phyloP scores from a whole-genome alignment of 139 green algal genomes.

The Auxenochlorella pyrenoidosa region DNA sequence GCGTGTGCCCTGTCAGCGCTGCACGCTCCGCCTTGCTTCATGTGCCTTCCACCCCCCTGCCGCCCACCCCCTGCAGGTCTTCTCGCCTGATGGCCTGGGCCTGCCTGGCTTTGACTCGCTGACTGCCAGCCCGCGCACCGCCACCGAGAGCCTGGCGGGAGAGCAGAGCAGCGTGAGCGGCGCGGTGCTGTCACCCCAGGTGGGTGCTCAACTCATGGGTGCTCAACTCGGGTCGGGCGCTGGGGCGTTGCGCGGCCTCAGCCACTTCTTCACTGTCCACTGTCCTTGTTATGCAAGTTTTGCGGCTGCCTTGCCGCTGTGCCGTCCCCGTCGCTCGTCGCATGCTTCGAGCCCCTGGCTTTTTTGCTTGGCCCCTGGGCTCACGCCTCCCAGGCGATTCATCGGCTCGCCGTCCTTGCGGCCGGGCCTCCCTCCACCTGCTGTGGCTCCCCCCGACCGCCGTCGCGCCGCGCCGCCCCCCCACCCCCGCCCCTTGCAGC shows the following conservation, averaged over 20 bases:
- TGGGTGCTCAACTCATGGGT: not conserved
- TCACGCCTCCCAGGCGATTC: too few species aligned
- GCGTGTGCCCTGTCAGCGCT: too few species aligned
- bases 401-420: too few species aligned
- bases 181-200: constrained; percentile 11
- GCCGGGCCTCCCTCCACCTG: not conserved
- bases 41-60: too few species aligned
- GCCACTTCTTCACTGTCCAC: too few species aligned
- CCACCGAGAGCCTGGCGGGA: not conserved
- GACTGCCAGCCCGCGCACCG: not conserved
- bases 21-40: not conserved
- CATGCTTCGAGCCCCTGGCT: too few species aligned
- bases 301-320: too few species aligned
- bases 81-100: not conserved
- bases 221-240: too few species aligned
- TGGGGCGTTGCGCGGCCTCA: too few species aligned
- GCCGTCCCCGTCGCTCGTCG: too few species aligned
- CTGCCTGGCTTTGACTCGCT: not conserved
- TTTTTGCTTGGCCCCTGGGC: too few species aligned
- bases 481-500: not conserved
- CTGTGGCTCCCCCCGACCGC: not conserved
- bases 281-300: too few species aligned
- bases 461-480: not conserved
- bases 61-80: constrained; percentile 3
- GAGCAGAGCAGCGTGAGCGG: constrained; percentile 5